Conservation (phyloP, 176 grass and related monocot genomes). For the Pontederia crassipes region DNA sequence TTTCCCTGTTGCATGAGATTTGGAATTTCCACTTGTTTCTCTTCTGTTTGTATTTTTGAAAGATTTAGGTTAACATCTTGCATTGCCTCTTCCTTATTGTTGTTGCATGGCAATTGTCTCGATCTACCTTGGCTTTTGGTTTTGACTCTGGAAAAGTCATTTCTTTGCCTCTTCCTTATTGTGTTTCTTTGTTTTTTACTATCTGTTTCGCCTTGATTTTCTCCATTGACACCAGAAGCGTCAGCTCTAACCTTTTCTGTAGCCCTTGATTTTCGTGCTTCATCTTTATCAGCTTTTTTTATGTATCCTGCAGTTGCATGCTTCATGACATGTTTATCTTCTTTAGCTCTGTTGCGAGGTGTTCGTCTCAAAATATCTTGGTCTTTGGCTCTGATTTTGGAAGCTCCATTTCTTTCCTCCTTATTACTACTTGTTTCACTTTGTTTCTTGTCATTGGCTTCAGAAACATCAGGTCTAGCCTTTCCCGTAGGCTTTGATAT, state of each 20-base stretch:
- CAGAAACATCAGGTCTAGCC: not conserved
- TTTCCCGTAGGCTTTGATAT: not conserved
- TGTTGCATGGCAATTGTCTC: constrained; percentile 7
- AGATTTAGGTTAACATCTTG: not conserved
- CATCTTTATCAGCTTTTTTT: not conserved
- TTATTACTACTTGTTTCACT: not conserved
- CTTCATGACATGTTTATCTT: not conserved
- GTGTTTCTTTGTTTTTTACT: not conserved
- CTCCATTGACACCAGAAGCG: not conserved
- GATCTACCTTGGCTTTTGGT: constrained; percentile 15
- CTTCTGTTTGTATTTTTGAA: not conserved
- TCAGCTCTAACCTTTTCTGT: not conserved
- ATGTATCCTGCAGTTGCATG: too few species aligned
- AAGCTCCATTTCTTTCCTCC: constrained; percentile 18
- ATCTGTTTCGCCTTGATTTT: not conserved
- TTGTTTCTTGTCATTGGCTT: not conserved
- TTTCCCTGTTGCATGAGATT: constrained; percentile 2
- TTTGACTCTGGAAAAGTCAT: constrained; percentile 25
- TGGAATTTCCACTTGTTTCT: not conserved
- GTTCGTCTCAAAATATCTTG: constrained; percentile 11
- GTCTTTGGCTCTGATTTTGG: constrained; percentile 28
- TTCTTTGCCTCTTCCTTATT: constrained; percentile 17
- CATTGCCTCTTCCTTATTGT: constrained; percentile 13
- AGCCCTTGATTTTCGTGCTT: not conserved
- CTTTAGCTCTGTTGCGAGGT: constrained; percentile 8